Evolutionary conservation across 2,329 filamentous ascomycete species (phyloP).

Genomic region (Ascochyta pisi): DNA sequence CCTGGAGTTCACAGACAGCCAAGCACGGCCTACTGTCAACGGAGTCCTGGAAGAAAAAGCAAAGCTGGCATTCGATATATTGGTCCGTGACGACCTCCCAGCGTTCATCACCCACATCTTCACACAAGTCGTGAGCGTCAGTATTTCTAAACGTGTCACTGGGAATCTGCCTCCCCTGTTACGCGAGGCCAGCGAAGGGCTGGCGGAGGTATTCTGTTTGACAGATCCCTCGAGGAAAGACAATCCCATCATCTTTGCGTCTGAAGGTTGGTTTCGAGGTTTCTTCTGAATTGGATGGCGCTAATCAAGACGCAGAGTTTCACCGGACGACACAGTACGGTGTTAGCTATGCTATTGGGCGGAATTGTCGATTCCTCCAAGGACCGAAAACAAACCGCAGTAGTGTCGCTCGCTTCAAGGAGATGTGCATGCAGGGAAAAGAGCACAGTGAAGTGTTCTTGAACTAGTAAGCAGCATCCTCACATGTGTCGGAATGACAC

Average conservation of each 20-base stretch:
- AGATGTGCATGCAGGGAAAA: conserved; percentile 67
- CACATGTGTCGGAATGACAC: neutral
- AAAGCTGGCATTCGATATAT: conserved; percentile 66
- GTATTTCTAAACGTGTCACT: conserved; percentile 71
- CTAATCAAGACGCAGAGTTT: conserved; percentile 64
- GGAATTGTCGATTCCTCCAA: conserved; percentile 81
- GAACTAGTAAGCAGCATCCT: conserved; percentile 65
- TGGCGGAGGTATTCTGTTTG: conserved; percentile 79
- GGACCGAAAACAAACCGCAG: conserved; percentile 72
- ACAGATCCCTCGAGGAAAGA: conserved; percentile 76
- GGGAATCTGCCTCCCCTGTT: conserved; percentile 70
- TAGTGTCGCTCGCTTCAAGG: conserved; percentile 67
- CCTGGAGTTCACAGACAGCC: conserved; percentile 61
- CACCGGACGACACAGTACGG: conserved; percentile 77
- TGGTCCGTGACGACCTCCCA: conserved; percentile 73
- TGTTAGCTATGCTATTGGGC: conserved; percentile 73
- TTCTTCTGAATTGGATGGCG: neutral
- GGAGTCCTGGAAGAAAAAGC: conserved; percentile 67
- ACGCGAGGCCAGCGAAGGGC: conserved; percentile 72
- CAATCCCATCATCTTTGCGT: conserved; percentile 79
- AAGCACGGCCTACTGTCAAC: conserved; percentile 63
- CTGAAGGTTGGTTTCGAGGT: conserved; percentile 63
- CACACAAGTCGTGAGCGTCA: conserved; percentile 72
- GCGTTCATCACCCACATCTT: conserved; percentile 75
- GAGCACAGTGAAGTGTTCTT: conserved; percentile 77